Base-by-base conservation (phyloP, 2,329 filamentous ascomycete genomes). In the Tolypocladium cylindrosporum region DNA sequence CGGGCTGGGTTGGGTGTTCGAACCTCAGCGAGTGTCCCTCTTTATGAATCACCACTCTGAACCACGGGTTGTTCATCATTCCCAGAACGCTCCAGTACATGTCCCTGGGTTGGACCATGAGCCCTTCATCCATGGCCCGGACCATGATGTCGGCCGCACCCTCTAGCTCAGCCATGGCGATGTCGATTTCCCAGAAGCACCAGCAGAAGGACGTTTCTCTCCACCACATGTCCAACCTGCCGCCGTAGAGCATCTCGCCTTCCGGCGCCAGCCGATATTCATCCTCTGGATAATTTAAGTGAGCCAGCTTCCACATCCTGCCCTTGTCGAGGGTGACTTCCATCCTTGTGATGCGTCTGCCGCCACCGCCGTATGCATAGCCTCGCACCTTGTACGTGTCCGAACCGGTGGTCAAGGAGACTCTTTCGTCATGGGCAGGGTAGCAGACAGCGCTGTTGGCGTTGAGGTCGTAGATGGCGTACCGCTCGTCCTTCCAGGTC, bases 51-150 rank as follows among this genome's bases (percentile, higher is more conserved):
- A 86, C 83, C 1, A 97, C 82, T 6, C 92, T 81, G 71, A 88
- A 97, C 92, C 92, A 97, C 0, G 90, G 89, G 65, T 96, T 96
- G 73, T 96, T 96, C 92, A 97, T 96, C 92, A 97, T 97, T 0
- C 92, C 91, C 43, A 96, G 75, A 2, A 96, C 91, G 60, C 85
- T 91, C 92, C 92, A 97, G 74, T 96, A 96, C 90, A 96, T 94
- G 66, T 97, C 92, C 61, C 90, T 81, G 5, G 92, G 92, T 69
- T 96, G 91, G 0, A 90, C 77, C 71, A 89, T 90, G 83, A 96
- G 87, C 57, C 87, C 83, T 63, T 96, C 92, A 64, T 97, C 92
- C 91, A 96, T 96, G 5, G 87, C 88, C 51, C 92, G 81, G 6
- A 96, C 85, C 67, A 95, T 80, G 42, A 97, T 84, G 65, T 91